Percentiles rank a stretch among this genome's conserved stretches.
phyloP scores from a whole-genome alignment of 2,329 filamentous ascomycete genomes.

The Dryadomyces quercus-mongolicae region DNA sequence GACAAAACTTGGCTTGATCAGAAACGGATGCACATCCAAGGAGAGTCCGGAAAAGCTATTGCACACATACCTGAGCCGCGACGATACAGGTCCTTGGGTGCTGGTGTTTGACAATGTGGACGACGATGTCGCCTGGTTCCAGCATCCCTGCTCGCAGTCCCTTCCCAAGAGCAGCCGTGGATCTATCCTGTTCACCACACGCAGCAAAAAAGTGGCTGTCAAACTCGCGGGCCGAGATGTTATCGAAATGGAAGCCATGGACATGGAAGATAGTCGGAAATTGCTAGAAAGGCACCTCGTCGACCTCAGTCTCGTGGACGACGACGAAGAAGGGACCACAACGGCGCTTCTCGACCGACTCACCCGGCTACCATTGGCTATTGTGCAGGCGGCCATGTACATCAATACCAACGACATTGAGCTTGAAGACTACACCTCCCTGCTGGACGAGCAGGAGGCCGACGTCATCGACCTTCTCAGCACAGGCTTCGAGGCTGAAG shows the following conservation, averaged over 20 bases:
- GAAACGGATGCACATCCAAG: neutral
- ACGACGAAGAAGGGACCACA: neutral
- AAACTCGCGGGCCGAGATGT: slow-evolving; percentile 9
- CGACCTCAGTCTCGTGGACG: slow-evolving; percentile 1
- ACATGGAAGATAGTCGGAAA: slow-evolving; percentile 10
- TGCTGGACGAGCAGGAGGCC: slow-evolving; percentile 4
- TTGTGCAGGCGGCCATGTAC: slow-evolving; percentile 8
- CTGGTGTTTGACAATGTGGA: slow-evolving; percentile 34
- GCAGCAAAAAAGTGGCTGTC: slow-evolving; percentile 10
- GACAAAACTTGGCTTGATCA: slow-evolving; percentile 21
- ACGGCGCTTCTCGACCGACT: neutral
- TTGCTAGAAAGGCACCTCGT: slow-evolving; percentile 13
- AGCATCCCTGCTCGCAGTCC: neutral
- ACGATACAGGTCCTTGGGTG: slow-evolving; percentile 22
- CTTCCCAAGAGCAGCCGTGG: neutral
- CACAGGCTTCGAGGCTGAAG: slow-evolving; percentile 7
- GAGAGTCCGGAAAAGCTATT: slow-evolving; percentile 15
- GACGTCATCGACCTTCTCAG: slow-evolving; percentile 8
- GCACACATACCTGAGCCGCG: slow-evolving; percentile 18
- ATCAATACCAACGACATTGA: slow-evolving; percentile 4
- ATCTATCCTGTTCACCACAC: slow-evolving; percentile 14
- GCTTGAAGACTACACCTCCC: slow-evolving; percentile 1
- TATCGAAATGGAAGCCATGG: slow-evolving; percentile 15
- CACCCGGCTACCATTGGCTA: slow-evolving; percentile 9
- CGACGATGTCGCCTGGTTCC: slow-evolving; percentile 19